Conservation (phyloP, 208 protist species). For the Phytomonas serpens region DNA sequence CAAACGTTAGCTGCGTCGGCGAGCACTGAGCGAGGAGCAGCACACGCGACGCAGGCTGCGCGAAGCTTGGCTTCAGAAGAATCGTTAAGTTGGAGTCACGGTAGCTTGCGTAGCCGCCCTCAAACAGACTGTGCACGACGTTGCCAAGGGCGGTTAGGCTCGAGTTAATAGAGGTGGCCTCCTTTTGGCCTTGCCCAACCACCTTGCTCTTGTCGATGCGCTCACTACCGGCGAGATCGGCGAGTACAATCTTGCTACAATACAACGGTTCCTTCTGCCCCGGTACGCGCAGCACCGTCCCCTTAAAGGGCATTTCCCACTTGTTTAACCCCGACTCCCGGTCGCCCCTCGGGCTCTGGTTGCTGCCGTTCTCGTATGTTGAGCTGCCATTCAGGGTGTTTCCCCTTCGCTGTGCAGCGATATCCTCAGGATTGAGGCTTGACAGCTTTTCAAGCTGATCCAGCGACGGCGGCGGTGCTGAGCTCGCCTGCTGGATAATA, state of each 20-base stretch:
- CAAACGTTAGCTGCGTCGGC: constrained; percentile 65
- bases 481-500: constrained; percentile 71
- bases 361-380: background rate
- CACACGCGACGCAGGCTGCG: constrained; percentile 61
- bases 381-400: background rate
- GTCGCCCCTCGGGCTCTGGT: constrained; percentile 5
- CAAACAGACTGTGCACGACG: constrained; percentile 84
- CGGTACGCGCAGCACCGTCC: constrained; percentile 38
- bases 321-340: constrained; percentile 12
- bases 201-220: constrained; percentile 56
- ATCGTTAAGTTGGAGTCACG: constrained; percentile 85
- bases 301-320: constrained; percentile 75
- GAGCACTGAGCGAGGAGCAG: constrained; percentile 83
- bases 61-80: constrained; percentile 82
- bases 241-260: constrained; percentile 80
- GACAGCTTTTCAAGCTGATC: constrained; percentile 31
- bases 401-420: background rate
- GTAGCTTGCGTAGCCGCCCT: constrained; percentile 80
- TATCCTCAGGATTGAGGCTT: background rate
- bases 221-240: constrained; percentile 93
- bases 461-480: constrained; percentile 53
- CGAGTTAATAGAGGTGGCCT: constrained; percentile 89
- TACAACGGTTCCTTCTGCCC: constrained; percentile 78
- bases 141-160: constrained; percentile 90
- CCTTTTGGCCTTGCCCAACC: constrained; percentile 56